These are phyloP conservation scores for Botrytis porri DNA, from an alignment of 2,329 filamentous ascomycete species.

Conservation along the genomic window DNA sequence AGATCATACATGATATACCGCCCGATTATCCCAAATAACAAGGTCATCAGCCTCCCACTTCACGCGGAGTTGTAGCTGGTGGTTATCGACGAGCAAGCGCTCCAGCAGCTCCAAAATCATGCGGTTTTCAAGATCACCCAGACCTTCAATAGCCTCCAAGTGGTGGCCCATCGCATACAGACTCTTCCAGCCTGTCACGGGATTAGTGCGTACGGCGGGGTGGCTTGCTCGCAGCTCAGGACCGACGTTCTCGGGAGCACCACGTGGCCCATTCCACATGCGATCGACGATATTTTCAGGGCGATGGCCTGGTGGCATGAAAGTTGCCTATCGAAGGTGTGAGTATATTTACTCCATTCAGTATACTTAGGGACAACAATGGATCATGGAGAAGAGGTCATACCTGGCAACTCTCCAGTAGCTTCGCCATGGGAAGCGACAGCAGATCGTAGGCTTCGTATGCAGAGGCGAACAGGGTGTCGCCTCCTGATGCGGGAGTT, in stretches of 20 bases:
- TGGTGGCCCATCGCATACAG: conserved; percentile 51
- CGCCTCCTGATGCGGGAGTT: conserved; percentile 50
- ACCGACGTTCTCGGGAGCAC: conserved; percentile 57
- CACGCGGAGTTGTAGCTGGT: conserved; percentile 49
- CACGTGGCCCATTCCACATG: conserved; percentile 44
- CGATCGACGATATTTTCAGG: conserved; percentile 43
- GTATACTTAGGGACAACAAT: background rate
- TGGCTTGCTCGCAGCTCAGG: conserved; percentile 42
- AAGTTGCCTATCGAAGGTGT: conserved; percentile 38
- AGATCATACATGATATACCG: conserved; percentile 42
- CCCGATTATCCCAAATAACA: conserved; percentile 64
- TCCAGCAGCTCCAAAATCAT: conserved; percentile 48
- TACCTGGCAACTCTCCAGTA: background rate
- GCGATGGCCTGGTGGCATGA: conserved; percentile 45
- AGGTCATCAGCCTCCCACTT: conserved; percentile 40
- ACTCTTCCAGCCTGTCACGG: conserved; percentile 56
- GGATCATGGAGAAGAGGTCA: background rate
- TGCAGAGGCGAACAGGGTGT: background rate
- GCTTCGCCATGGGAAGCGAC: conserved; percentile 44
- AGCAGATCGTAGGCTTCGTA: conserved; percentile 53
- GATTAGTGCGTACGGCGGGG: conserved; percentile 57
- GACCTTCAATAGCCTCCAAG: conserved; percentile 51
- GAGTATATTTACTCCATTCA: background rate
- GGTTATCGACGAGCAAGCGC: conserved; percentile 43
- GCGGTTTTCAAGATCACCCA: conserved; percentile 50